phyloP scores from a whole-genome alignment of 306 rosid species.

The Morella rubra region DNA sequence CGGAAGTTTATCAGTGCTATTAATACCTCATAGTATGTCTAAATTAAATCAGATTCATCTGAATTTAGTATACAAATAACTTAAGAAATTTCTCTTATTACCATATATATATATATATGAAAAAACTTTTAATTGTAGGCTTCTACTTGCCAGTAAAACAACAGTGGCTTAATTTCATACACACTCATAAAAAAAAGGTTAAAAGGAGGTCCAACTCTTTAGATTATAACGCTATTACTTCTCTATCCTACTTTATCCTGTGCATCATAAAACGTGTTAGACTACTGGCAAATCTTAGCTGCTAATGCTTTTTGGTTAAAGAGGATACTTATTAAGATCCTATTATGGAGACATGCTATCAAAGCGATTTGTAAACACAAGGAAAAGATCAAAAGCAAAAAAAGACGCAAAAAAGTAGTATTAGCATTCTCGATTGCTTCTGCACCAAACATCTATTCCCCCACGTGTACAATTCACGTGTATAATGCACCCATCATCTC shows the following conservation, averaged over 20 bases:
- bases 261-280: neutral
- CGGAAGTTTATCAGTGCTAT: too few relatives aligned
- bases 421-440: slow-evolving; percentile 4
- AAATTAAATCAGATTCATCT: too few relatives aligned
- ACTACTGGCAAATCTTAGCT: slow-evolving; percentile 28
- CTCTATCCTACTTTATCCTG: neutral
- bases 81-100: too few relatives aligned
- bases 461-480: slow-evolving; percentile 45
- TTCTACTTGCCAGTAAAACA: too few relatives aligned
- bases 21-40: too few relatives aligned
- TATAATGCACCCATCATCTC: slow-evolving; percentile 2
- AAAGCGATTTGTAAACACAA: slow-evolving; percentile 22
- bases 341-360: slow-evolving; percentile 38
- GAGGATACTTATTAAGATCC: slow-evolving; percentile 23
- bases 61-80: too few relatives aligned
- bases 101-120: too few relatives aligned
- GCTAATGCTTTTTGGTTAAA: slow-evolving; percentile 30
- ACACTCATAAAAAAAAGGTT: too few relatives aligned
- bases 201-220: neutral
- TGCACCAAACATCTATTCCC: slow-evolving; percentile 25
- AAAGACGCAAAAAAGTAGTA: too few relatives aligned
- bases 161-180: too few relatives aligned
- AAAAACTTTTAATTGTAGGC: too few relatives aligned
- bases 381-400: slow-evolving; percentile 18
- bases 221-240: neutral